phyloP scores from a whole-genome alignment of 2,329 filamentous ascomycete genomes.

The Cadophora gregata region DNA sequence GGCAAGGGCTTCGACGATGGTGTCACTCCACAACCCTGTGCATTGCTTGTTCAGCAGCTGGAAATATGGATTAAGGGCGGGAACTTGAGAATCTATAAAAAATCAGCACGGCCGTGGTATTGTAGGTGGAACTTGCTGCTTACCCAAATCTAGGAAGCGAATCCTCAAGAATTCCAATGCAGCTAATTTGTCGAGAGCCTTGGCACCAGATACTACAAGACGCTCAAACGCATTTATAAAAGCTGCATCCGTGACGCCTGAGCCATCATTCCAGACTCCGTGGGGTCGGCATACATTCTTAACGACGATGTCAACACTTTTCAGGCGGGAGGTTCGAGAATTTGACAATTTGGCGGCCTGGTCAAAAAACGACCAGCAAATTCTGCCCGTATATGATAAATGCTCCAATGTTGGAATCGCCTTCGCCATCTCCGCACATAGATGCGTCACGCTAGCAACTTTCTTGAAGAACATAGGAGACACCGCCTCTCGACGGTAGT shows the following conservation, averaged over 20 bases:
- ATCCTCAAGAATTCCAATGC: constrained; percentile 71
- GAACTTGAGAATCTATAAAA: constrained; percentile 69
- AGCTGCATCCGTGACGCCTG: constrained; percentile 72
- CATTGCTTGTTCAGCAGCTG: constrained; percentile 64
- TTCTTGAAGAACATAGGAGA: constrained; percentile 67
- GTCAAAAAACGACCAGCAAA: constrained; percentile 74
- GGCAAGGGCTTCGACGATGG: constrained; percentile 66
- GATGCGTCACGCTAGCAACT: constrained; percentile 62
- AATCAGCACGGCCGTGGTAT: constrained; percentile 21
- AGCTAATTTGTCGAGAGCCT: constrained; percentile 62
- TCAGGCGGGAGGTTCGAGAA: constrained; percentile 55
- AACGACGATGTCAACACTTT: constrained; percentile 73
- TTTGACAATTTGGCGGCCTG: constrained; percentile 57
- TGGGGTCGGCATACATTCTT: constrained; percentile 73
- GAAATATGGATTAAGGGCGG: constrained; percentile 76
- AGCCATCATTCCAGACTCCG: constrained; percentile 63
- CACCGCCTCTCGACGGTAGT: constrained; percentile 69
- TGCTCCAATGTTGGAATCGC: constrained; percentile 68
- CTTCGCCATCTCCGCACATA: constrained; percentile 68
- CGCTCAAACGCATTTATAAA: constrained; percentile 76
- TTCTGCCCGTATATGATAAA: constrained; percentile 73
- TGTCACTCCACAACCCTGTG: constrained; percentile 75
- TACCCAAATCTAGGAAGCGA: constrained; percentile 75
- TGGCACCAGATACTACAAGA: constrained; percentile 68
- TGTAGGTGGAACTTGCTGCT: constrained; percentile 26